These are phyloP conservation scores for Dendrobium catenatum DNA, from an alignment of 106 monocot genomes.

Conservation along the genomic window DNA sequence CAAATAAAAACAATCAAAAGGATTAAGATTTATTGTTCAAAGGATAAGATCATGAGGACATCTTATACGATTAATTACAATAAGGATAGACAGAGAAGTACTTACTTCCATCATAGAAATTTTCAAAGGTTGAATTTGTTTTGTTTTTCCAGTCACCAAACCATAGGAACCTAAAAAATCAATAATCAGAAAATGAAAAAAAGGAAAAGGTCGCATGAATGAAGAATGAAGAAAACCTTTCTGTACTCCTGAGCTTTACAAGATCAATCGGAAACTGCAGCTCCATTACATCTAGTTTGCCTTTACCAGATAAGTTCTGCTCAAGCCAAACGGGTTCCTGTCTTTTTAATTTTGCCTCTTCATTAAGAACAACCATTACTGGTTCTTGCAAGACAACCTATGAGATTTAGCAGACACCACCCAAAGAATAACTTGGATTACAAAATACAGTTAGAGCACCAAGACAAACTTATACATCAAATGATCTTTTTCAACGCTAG, in stretches of 20 bases:
- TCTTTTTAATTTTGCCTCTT: conserved; percentile 29
- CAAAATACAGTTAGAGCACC: neutral
- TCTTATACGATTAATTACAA: neutral
- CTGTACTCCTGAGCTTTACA: conserved; percentile 21
- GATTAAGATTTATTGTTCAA: neutral
- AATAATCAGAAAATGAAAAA: neutral
- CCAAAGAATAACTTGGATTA: neutral
- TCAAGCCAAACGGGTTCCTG: conserved; percentile 62
- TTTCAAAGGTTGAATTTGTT: conserved; percentile 15
- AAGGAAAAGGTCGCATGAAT: neutral
- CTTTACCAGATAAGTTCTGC: conserved; percentile 23
- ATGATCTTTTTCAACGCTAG: no score
- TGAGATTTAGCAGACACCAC: conserved; percentile 1
- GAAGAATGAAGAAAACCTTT: conserved; percentile 40
- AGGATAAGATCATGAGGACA: neutral
- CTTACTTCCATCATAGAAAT: neutral
- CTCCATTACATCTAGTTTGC: conserved; percentile 22
- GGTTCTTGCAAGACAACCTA: conserved; percentile 83
- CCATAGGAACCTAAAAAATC: conserved; percentile 53
- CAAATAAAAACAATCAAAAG: neutral
- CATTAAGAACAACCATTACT: conserved; percentile 46
- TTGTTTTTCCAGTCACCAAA: conserved; percentile 50
- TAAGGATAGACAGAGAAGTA: neutral
- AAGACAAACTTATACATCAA: neutral
- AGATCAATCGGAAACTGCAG: conserved; percentile 43